A percentile compares a stretch with the other conserved stretches of the same genome.
These are phyloP conservation scores for Penicillium arizonense DNA, from an alignment of 495 filamentous ascomycete genomes.

Conservation along the genomic window DNA sequence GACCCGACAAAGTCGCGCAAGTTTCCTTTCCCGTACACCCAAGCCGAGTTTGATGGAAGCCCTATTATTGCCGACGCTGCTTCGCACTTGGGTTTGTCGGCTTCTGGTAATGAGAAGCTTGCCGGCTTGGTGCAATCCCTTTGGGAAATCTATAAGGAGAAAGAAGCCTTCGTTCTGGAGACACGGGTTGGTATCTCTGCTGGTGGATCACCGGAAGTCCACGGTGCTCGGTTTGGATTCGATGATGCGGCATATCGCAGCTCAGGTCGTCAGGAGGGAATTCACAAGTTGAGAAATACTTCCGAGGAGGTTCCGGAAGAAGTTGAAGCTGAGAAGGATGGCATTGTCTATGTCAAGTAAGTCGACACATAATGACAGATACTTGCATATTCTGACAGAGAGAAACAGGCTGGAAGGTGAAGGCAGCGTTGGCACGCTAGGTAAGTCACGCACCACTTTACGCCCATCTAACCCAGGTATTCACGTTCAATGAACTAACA, in stretches of 20 bases:
- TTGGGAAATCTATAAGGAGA: constrained; percentile 59
- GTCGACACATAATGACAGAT: not conserved
- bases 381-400: constrained; percentile 4
- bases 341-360: constrained; percentile 71
- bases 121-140: constrained; percentile 52
- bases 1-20: constrained; percentile 38
- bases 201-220: constrained; percentile 45
- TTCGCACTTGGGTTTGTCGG: constrained; percentile 51
- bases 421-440: constrained; percentile 66
- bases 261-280: constrained; percentile 59
- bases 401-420: constrained; percentile 39
- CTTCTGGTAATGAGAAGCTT: constrained; percentile 40
- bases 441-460: constrained; percentile 20
- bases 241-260: constrained; percentile 77
- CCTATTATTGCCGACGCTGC: constrained; percentile 40
- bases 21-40: constrained; percentile 63
- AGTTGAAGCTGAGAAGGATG: constrained; percentile 63
- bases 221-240: constrained; percentile 60
- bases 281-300: constrained; percentile 57
- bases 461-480: not conserved
- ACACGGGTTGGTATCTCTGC: constrained; percentile 42
- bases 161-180: constrained; percentile 65
- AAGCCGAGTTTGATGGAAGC: constrained; percentile 25
- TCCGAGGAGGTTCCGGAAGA: constrained; percentile 55
- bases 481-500: not conserved